Percentiles rank a stretch among this genome's conserved stretches.
Conservation (phyloP, 1,139 yeast genomes). For the Saccharomyces hybrid region DNA sequence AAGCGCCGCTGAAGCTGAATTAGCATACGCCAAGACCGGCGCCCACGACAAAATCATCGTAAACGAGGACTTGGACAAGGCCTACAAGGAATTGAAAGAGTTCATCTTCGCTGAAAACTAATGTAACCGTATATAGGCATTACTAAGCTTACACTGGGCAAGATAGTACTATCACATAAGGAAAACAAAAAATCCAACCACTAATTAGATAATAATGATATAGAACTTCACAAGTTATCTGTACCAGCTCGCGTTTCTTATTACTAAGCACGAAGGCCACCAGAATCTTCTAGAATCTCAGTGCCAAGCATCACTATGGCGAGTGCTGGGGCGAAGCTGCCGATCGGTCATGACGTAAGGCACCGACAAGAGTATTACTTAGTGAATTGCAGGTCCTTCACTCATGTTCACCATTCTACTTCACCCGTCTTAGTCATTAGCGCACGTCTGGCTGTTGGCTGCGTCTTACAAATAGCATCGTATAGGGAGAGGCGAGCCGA, state of each 20-base stretch:
- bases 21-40: constrained; percentile 82
- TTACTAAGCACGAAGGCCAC: too few relatives aligned
- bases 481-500: neutral
- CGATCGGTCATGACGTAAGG: too few relatives aligned
- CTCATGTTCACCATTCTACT: neutral
- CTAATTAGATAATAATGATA: neutral
- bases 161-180: neutral
- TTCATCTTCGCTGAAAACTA: constrained; percentile 46
- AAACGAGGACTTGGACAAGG: constrained; percentile 85
- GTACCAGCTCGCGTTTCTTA: too few relatives aligned
- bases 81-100: constrained; percentile 70
- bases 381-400: too few relatives aligned
- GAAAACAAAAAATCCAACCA: neutral
- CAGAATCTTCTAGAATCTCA: too few relatives aligned
- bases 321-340: too few relatives aligned
- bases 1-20: constrained; percentile 76
- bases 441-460: neutral
- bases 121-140: neutral
- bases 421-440: neutral
- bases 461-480: neutral
- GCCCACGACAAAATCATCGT: constrained; percentile 87
- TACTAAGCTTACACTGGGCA: neutral
- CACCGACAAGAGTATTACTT: too few relatives aligned
- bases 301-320: too few relatives aligned
- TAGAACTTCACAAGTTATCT: neutral